phyloP scores from a whole-genome alignment of 139 green algal species.

The Zygnema circumcarinatum region DNA sequence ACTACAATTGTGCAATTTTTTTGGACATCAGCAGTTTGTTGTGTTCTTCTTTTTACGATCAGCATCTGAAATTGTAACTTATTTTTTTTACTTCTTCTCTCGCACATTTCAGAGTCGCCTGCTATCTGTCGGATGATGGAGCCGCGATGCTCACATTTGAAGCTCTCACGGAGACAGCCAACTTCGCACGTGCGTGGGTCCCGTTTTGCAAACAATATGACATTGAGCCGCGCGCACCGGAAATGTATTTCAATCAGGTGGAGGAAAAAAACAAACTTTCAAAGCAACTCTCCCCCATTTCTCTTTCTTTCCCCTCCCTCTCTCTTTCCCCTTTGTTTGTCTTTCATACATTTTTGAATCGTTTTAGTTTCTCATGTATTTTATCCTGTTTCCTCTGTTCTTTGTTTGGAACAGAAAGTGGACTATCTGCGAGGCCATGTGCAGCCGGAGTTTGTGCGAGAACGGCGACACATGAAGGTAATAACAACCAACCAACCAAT shows the following conservation, averaged over 20 bases:
- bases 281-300: neutral
- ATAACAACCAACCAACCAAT: too few species aligned
- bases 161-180: constrained; percentile 56
- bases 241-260: constrained; percentile 55
- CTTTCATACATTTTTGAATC: neutral
- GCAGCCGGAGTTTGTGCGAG: constrained; percentile 47
- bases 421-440: constrained; percentile 53
- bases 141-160: constrained; percentile 61
- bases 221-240: constrained; percentile 50
- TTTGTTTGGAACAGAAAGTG: neutral
- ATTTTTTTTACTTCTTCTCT: too few species aligned
- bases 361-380: neutral
- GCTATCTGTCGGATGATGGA: constrained; percentile 58
- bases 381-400: neutral
- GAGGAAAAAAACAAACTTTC: too few species aligned
- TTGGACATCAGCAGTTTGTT: too few species aligned
- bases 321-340: neutral
- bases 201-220: constrained; percentile 58
- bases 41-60: too few species aligned
- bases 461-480: constrained; percentile 53
- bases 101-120: constrained; percentile 39
- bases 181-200: constrained; percentile 54
- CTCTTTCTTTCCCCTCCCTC: neutral
- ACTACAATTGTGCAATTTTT: too few species aligned
- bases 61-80: too few species aligned